A percentile compares a stretch with the other conserved stretches of the same genome.
Evolutionary conservation across 2,329 filamentous ascomycete genomes (phyloP).

Genomic region (Penicillium carneum): DNA sequence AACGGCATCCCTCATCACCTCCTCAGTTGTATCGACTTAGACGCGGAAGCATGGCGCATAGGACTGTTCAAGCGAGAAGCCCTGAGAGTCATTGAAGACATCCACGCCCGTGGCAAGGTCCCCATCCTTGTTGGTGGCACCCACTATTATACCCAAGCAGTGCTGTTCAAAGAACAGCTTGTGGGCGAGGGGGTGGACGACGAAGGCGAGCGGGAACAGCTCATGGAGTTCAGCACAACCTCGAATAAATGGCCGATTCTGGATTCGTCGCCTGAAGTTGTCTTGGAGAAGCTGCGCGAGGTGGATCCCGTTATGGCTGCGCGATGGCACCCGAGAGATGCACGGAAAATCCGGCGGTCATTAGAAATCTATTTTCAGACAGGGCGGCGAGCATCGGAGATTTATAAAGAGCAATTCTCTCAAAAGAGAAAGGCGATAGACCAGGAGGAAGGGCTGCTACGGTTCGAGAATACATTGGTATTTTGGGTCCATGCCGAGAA

Average conservation of each 20-base stretch:
- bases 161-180: constrained; percentile 79
- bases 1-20: constrained; percentile 86
- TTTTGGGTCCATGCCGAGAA: constrained; percentile 87
- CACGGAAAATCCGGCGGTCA: constrained; percentile 85
- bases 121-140: constrained; percentile 94
- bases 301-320: constrained; percentile 90
- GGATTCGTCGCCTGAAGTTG: constrained; percentile 71
- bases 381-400: constrained; percentile 79
- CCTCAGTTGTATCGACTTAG: constrained; percentile 76
- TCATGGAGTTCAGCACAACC: constrained; percentile 28
- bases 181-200: constrained; percentile 52
- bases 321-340: constrained; percentile 92
- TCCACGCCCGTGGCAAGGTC: constrained; percentile 76
- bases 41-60: constrained; percentile 83
- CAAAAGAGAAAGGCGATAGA: constrained; percentile 36
- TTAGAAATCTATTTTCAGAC: constrained; percentile 88
- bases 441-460: constrained; percentile 47
- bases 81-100: constrained; percentile 73
- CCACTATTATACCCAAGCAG: constrained; percentile 89
- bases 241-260: constrained; percentile 71
- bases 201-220: constrained; percentile 38
- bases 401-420: constrained; percentile 78
- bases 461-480: constrained; percentile 67
- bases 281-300: constrained; percentile 75
- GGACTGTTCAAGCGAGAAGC: constrained; percentile 77